Conservation (phyloP, 176 grass and related monocot species). For the Bonia amplexicaulis region DNA sequence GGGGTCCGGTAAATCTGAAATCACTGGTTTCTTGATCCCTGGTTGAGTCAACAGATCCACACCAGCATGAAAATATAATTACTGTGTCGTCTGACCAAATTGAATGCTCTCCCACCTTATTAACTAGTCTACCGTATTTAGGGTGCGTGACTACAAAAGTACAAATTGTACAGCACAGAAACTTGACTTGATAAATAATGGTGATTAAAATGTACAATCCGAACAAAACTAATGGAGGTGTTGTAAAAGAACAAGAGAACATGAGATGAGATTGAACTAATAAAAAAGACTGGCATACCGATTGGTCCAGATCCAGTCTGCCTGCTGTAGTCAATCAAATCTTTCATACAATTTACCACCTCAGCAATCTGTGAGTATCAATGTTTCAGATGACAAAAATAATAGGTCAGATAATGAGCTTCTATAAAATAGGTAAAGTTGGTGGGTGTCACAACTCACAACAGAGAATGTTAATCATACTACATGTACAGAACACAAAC, state of each 20-base stretch:
- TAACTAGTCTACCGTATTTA: not conserved
- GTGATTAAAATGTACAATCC: not conserved
- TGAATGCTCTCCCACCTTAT: not conserved
- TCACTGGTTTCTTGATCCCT: not conserved
- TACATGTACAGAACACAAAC: not conserved
- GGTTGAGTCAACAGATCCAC: not conserved
- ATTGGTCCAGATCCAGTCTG: conserved; percentile 84
- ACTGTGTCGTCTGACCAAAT: not conserved
- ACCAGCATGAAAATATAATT: not conserved
- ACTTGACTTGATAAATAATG: not conserved
- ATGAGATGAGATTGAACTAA: not conserved
- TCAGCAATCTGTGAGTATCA: conserved; percentile 75
- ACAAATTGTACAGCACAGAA: not conserved
- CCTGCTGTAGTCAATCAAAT: conserved; percentile 95
- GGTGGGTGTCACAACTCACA: not conserved
- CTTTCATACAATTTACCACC: conserved; percentile 98
- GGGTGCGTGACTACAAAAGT: not conserved
- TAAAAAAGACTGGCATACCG: conserved; percentile 34
- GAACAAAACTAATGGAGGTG: conserved; percentile 2
- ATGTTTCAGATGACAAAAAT: conserved; percentile 12
- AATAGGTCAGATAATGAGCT: conserved; percentile 19
- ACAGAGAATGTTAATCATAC: not conserved
- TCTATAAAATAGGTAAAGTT: not conserved
- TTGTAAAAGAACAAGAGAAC: not conserved
- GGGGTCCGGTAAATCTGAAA: not conserved